Base-by-base conservation (phyloP, 805 yeast genomes). In the Blastobotrys mokoenaii region DNA sequence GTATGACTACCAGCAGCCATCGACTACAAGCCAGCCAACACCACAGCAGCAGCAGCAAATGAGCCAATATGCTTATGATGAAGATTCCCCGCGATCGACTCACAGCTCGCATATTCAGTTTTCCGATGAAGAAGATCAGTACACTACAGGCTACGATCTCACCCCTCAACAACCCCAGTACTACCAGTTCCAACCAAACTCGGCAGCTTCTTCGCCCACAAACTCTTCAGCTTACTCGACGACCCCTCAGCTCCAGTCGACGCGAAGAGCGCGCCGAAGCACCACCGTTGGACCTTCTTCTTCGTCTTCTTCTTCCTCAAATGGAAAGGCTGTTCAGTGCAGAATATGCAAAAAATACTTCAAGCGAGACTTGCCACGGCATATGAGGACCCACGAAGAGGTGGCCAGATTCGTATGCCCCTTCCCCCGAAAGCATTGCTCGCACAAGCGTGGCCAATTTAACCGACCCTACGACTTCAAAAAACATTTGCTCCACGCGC, bases 401-500 rank as follows among this genome's bases (percentile, higher is more conserved):
- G 73, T 70, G 14, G 69, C 81, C 5, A 62, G 84, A 32, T 80
- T 80, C 57, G 68, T 61, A 31, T 80, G 86, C 57, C 68, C 74
- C 14, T 79, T 70, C 53, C 84, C 84, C 7, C 65, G 71, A 41
- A 63, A 63, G n/a, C 61, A 62, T 38, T 80, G 85, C 56, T 62
- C 70, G 2, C 84, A 79, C 57, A 77, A 72, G 54, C 69, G 79
- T 11, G 80, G 83, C 25, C 74, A 68, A 54, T 80, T 80, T 64
- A 80, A 80, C 61, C 65, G 86, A 41, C 82, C 82, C 4, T 80
- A 80, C 58, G 86, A 80, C 58, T 78, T 67, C 66, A 80, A 80
- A 56, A 80, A 80, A 55, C 86, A 80, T 56, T 60, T 80, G 44
- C 62, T 80, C 35, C 80, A 79, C 56, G 66, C 72, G 43, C 86